These are phyloP conservation scores for Metschnikowia noctiluminum DNA, from an alignment of 805 yeast species.

Conservation along the genomic window DNA sequence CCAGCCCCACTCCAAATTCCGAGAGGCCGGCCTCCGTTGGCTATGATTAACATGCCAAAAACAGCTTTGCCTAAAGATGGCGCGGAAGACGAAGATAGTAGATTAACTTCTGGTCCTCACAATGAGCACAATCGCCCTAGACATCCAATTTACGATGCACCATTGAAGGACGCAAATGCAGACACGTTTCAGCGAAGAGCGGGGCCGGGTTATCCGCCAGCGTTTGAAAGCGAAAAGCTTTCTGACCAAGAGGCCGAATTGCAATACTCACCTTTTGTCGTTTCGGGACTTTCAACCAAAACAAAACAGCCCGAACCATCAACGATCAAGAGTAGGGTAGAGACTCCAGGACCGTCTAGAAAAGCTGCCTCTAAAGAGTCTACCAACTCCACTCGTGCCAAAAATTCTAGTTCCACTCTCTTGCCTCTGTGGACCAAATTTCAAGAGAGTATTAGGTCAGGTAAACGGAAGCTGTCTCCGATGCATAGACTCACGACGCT, in stretches of 20 bases:
- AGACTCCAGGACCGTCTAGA: no score
- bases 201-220: neutral
- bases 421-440: slow-evolving; percentile 12
- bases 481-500: slow-evolving; percentile 8
- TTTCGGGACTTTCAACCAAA: neutral
- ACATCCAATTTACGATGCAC: neutral
- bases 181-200: neutral
- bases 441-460: neutral
- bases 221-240: neutral
- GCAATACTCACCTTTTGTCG: slow-evolving; percentile 9
- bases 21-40: neutral
- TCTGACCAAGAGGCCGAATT: slow-evolving; percentile 1
- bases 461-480: slow-evolving; percentile 2
- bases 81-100: neutral
- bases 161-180: neutral
- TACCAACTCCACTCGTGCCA: slow-evolving; percentile 1
- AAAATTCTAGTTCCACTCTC: slow-evolving; percentile 5
- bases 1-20: neutral
- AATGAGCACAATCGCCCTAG: neutral
- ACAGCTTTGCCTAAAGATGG: neutral
- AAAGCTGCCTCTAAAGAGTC: neutral
- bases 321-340: neutral
- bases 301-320: neutral
- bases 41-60: neutral
- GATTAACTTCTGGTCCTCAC: neutral